These are phyloP conservation scores for Cystobasidiaceae sp. DNA, from an alignment of 1,284 basidiomycete genomes.

Conservation along the genomic window DNA sequence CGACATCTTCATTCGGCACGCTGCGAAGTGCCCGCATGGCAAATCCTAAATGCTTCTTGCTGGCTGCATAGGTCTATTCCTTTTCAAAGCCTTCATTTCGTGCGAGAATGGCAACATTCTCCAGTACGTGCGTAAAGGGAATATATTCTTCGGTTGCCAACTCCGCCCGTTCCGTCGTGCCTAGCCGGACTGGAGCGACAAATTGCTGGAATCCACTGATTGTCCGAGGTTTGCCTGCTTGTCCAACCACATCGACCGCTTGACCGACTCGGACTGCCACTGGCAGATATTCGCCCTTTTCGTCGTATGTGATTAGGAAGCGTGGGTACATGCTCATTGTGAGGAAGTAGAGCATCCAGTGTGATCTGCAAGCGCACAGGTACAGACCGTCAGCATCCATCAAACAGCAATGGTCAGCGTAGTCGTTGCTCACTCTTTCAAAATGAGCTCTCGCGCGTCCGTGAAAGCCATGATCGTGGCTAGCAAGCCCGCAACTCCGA, in stretches of 20 bases:
- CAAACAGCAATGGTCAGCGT: neutral
- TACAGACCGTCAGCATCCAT: neutral
- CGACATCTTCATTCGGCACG: too few relatives aligned
- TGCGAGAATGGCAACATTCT: constrained; percentile 60
- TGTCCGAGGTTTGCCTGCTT: constrained; percentile 83
- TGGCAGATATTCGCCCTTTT: constrained; percentile 74
- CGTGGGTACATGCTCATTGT: constrained; percentile 95
- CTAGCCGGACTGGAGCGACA: constrained; percentile 88
- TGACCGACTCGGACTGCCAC: constrained; percentile 90
- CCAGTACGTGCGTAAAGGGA: constrained; percentile 78
- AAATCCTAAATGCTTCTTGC: too few relatives aligned
- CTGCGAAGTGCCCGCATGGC: too few relatives aligned
- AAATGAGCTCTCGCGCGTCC: constrained; percentile 68
- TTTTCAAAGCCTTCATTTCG: constrained; percentile 50
- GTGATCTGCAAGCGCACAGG: constrained; percentile 82
- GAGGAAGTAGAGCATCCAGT: constrained; percentile 99
- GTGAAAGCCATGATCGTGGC: constrained; percentile 87
- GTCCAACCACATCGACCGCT: constrained; percentile 83
- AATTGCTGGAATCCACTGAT: constrained; percentile 97
- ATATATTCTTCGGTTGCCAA: constrained; percentile 89
- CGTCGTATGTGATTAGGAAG: constrained; percentile 95
- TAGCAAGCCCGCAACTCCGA: constrained; percentile 85
- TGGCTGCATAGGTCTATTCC: constrained; percentile 31
- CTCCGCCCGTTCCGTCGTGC: constrained; percentile 88
- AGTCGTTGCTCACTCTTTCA: constrained; percentile 16